Evolutionary conservation across 495 filamentous ascomycete genomes (phyloP).

Genomic region (Penicillium goetzii): DNA sequence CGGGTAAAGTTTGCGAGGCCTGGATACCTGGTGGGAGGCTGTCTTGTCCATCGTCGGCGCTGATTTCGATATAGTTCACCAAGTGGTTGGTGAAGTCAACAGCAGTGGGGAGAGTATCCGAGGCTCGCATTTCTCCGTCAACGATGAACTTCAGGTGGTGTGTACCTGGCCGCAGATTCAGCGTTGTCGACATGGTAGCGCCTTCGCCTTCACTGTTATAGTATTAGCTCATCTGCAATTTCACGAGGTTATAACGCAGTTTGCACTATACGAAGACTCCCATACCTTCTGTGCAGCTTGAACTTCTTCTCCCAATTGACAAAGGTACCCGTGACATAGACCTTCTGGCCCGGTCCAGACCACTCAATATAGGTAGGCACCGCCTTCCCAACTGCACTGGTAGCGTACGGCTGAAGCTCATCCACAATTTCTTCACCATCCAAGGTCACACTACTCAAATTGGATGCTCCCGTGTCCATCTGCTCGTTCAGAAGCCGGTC

Average conservation of each 20-base stretch:
- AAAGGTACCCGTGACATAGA: constrained; percentile 97
- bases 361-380: constrained; percentile 86
- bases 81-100: constrained; percentile 96
- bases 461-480: constrained; percentile 55
- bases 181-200: constrained; percentile 68
- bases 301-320: constrained; percentile 94
- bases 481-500: constrained; percentile 52
- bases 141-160: constrained; percentile 97
- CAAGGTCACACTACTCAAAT: constrained; percentile 68
- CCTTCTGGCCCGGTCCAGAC: constrained; percentile 75
- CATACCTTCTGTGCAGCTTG: constrained; percentile 77
- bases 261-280: not conserved
- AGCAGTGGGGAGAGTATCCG: constrained; percentile 84
- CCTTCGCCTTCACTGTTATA: constrained; percentile 40
- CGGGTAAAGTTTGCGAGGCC: constrained; percentile 50
- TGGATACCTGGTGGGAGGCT: constrained; percentile 45
- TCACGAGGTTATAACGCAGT: not conserved
- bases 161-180: constrained; percentile 86
- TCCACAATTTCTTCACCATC: constrained; percentile 82
- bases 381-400: constrained; percentile 53
- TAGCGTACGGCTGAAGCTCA: constrained; percentile 64
- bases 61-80: constrained; percentile 97
- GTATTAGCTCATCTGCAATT: constrained; percentile 15
- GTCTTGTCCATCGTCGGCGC: constrained; percentile 64
- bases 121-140: constrained; percentile 87